Base-by-base conservation (phyloP, 306 rosid species). In the Bauhinia variegata region DNA sequence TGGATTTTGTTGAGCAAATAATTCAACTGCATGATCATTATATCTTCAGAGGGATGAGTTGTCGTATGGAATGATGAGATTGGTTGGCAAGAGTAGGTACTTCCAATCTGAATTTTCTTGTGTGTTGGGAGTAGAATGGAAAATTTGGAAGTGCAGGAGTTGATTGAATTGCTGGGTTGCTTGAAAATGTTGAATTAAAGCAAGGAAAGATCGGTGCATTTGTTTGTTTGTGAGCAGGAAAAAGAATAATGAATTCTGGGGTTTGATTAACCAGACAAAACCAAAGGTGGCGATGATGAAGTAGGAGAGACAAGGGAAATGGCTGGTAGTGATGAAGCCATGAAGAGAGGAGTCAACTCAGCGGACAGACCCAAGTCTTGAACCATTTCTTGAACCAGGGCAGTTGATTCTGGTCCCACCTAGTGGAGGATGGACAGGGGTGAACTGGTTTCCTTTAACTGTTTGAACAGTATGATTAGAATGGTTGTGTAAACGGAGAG, bases 361-460 rank as follows among this genome's bases (percentile, higher is more conserved):
- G 84, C 75, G 84, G 77, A 56, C 82, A 6, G 87, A 89, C 73
- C 91, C 95, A 60, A 84, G 85, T 77, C 75, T 23, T n/a, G n/a
- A n/a, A 23, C 28, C 28, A 23, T 23, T 23, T 23, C 28, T 84
- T 44, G 95, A 92, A 2, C 79, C 91, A 17, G 96, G 87, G 3
- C 79, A 75, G 66, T 58, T 58, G 44, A 19, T 75, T 30, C 60
- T 67, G 82, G 64, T 79, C 51, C 76, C 73, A 16, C 57, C 67
- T 2, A 42, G 53, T 4, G 54, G 39, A 1, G 76, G 15, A 47
- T 68, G 69, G 64, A 11, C 64, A 36, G 71, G 55, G 14, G 5
- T 12, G 30, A 60, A 57, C 34, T 65, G 66, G 46, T 39, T 65
- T 6, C 63, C 60, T 11, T 33, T 67, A 7, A 60, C 73, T 28